Conservation (phyloP, 2,329 filamentous ascomycete species). For the Parastagonospora nodorum region DNA sequence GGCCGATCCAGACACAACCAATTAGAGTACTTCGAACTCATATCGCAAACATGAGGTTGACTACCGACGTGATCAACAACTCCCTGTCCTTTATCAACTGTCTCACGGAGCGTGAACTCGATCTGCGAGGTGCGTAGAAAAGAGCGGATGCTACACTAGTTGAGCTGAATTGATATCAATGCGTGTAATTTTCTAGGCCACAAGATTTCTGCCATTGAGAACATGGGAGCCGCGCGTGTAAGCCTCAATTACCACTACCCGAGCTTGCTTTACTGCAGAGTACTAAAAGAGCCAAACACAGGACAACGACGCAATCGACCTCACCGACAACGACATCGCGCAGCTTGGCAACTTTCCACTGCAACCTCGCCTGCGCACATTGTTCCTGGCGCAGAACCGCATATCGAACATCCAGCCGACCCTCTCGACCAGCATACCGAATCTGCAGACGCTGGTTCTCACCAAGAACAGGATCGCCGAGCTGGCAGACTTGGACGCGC, state of each 20-base stretch:
- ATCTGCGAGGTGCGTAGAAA: constrained; percentile 99
- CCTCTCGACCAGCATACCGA: constrained; percentile 76
- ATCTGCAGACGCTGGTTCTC: constrained; percentile 79
- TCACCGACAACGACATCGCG: constrained; percentile 97
- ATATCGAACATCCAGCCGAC: constrained; percentile 79
- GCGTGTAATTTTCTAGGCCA: constrained; percentile 74
- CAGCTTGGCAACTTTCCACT: constrained; percentile 90
- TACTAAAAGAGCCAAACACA: constrained; percentile 41
- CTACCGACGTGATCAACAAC: constrained; percentile 88
- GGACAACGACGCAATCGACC: constrained; percentile 96
- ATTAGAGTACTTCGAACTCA: neutral
- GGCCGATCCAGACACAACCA: too few species aligned
- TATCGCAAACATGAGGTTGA: constrained; percentile 78
- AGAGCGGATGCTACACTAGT: constrained; percentile 95
- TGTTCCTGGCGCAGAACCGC: constrained; percentile 89
- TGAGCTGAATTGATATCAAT: constrained; percentile 84
- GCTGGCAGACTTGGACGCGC: constrained; percentile 83
- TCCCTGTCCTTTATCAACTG: constrained; percentile 99
- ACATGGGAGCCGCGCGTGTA: constrained; percentile 91
- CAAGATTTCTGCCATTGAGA: constrained; percentile 97
- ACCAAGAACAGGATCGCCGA: constrained; percentile 82
- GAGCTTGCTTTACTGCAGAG: too few species aligned
- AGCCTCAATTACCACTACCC: constrained; percentile 34
- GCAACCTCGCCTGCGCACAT: constrained; percentile 82
- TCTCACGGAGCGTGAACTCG: constrained; percentile 97